These are phyloP conservation scores for Diaporthe vaccinii DNA, from an alignment of 2,329 filamentous ascomycete genomes.

Conservation along the genomic window DNA sequence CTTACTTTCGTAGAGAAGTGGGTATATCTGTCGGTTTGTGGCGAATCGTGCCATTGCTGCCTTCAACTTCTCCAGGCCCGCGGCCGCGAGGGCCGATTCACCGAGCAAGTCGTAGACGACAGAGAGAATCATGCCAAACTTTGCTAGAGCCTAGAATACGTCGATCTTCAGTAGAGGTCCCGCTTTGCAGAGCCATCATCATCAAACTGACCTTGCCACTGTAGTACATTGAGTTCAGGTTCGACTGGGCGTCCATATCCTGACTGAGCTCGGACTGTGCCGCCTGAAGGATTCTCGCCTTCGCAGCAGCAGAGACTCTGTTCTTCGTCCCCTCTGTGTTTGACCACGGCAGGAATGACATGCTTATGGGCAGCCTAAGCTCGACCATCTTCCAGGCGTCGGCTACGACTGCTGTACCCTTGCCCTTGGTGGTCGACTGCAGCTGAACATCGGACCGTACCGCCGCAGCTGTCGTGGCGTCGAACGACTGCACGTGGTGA, in stretches of 20 bases:
- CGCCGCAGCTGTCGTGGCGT: slow-evolving; percentile 64
- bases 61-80: slow-evolving; percentile 74
- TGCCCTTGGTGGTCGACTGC: slow-evolving; percentile 87
- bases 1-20: slow-evolving; percentile 74
- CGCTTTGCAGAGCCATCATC: no score
- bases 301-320: slow-evolving; percentile 65
- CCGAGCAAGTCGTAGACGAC: slow-evolving; percentile 74
- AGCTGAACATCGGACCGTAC: slow-evolving; percentile 70
- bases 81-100: slow-evolving; percentile 68
- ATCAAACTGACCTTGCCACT: slow-evolving; percentile 78
- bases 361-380: slow-evolving; percentile 75
- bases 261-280: slow-evolving; percentile 82
- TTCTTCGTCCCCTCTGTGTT: slow-evolving; percentile 63
- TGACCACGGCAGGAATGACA: slow-evolving; percentile 86
- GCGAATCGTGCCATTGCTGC: slow-evolving; percentile 75
- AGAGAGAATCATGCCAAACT: slow-evolving; percentile 80
- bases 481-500: slow-evolving; percentile 86
- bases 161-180: slow-evolving; percentile 24
- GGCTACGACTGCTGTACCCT: slow-evolving; percentile 78
- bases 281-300: slow-evolving; percentile 69
- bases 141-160: slow-evolving; percentile 71
- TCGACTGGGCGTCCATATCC: slow-evolving; percentile 79
- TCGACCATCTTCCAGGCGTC: slow-evolving; percentile 86
- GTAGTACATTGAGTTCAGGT: slow-evolving; percentile 92
- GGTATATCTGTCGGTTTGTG: slow-evolving; percentile 76